phyloP scores from a whole-genome alignment of 495 filamentous ascomycete species.

The Tuber magnatum region DNA sequence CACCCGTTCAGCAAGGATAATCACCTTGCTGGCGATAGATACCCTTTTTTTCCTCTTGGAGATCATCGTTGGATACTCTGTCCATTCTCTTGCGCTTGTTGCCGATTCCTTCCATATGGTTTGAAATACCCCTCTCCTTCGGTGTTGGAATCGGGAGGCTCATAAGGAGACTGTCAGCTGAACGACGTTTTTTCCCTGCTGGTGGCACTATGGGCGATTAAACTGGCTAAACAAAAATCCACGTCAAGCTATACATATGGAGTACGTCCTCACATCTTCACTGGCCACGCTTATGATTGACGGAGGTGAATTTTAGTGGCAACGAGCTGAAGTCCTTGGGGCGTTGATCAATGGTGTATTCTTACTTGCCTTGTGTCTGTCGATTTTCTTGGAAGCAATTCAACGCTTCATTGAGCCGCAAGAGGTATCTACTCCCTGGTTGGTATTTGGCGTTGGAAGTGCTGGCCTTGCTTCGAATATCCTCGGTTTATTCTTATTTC shows the following conservation, averaged over 20 bases:
- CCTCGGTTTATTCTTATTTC: conserved; percentile 78
- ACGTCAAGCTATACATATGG: conserved; percentile 92
- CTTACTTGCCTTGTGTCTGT: conserved; percentile 86
- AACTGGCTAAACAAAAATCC: conserved; percentile 67
- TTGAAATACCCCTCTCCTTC: conserved; percentile 28
- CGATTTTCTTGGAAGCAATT: conserved; percentile 90
- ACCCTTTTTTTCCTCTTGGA: conserved; percentile 82
- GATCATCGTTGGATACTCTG: conserved; percentile 71
- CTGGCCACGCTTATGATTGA: conserved; percentile 28
- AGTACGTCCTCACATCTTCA: conserved; percentile 48
- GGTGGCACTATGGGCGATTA: conserved; percentile 93
- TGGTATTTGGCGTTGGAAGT: conserved; percentile 82
- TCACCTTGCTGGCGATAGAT: conserved; percentile 87
- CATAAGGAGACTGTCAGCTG: conserved; percentile 48
- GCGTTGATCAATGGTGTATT: conserved; percentile 96
- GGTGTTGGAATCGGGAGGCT: not conserved
- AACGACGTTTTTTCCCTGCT: conserved; percentile 93
- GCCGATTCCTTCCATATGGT: conserved; percentile 99
- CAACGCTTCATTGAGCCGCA: conserved; percentile 84
- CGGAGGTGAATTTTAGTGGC: conserved; percentile 59
- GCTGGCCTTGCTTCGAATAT: conserved; percentile 84
- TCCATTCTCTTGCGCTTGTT: conserved; percentile 84
- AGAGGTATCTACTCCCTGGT: conserved; percentile 68
- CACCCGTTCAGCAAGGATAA: conserved; percentile 87
- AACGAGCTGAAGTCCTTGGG: conserved; percentile 95